Evolutionary conservation across 1,284 basidiomycete species (phyloP), one percentile per base, ranked within the genome.

Genomic region (Sphagnurus paluster): DNA sequence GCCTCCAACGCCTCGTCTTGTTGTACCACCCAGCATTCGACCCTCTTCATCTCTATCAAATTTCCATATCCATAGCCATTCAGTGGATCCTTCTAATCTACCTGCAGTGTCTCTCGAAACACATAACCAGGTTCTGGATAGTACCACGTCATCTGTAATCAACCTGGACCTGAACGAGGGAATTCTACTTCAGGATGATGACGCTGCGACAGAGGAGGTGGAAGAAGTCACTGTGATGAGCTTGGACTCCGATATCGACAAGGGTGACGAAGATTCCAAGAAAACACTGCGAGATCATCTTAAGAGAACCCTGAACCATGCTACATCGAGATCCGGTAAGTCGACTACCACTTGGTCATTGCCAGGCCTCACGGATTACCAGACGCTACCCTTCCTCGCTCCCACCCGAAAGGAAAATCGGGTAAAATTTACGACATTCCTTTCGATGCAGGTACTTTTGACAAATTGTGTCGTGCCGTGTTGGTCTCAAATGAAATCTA

Each of bases 201-300:
- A 86, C 35, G 69, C 67, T 39, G 82, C 80, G 51, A 69, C 70
- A 26, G 82, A 83, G 42, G 66, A 72, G 4, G 60, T 65, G 5
- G 74, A 76, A 38, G 73, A 71, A 30, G 81, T 81, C 52, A 73
- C 74, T 40, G 75, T 48, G 53, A 61, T 50, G 41, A 53, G 33
- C 24, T 74, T 71, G 66, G 51, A 79, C 69, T 10, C 68, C 25
- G 50, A 66, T 41, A 59, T 74, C 25, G 69, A 71, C 58, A 44
- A 67, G 67, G 64, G 62, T 6, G 76, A 77, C 50, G 83, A 82
- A 52, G 74, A 75, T 42, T 77, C 80, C 33, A 86, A 84, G 67
- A 79, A 76, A 61, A 70, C 66, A 11, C 65, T 90, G 39, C 75
- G 87, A 40, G 84, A 88, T 50, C 82, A 88, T 48, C 61, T 90